A percentile compares a stretch with the other conserved stretches of the same genome.
Conservation (phyloP, 2,329 filamentous ascomycete species). For the Geosmithia putterillii region DNA sequence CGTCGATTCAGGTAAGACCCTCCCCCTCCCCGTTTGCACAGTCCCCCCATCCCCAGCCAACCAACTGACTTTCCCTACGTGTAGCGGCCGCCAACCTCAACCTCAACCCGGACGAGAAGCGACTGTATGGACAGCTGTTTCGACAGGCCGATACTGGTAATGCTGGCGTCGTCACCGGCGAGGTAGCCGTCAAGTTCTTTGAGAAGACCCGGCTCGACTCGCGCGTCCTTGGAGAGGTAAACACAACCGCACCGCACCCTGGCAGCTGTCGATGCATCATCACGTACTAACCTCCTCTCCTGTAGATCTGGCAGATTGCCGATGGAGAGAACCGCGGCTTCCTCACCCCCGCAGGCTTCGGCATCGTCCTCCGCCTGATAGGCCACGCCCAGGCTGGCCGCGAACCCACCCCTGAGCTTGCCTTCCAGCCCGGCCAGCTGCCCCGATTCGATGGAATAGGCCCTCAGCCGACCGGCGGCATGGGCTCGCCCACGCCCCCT, state of each 20-base stretch:
- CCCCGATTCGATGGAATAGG: conserved; percentile 72
- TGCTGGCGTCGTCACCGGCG: conserved; percentile 88
- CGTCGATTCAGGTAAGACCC: not conserved
- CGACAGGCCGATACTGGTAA: conserved; percentile 77
- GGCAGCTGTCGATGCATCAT: too few relatives aligned
- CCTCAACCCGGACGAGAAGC: conserved; percentile 83
- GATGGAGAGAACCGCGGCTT: conserved; percentile 94
- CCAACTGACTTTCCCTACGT: not conserved
- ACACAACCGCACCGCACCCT: too few relatives aligned
- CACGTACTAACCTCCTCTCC: not conserved
- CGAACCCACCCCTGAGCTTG: conserved; percentile 69
- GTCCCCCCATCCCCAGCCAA: not conserved
- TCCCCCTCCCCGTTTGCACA: not conserved
- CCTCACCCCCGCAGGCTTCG: conserved; percentile 84
- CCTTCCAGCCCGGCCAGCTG: conserved; percentile 74
- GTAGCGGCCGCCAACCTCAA: conserved; percentile 60
- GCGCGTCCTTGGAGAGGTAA: conserved; percentile 74
- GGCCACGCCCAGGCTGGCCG: conserved; percentile 87
- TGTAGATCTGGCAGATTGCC: conserved; percentile 95
- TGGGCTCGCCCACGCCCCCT: conserved; percentile 27
- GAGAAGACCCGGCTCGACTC: conserved; percentile 87
- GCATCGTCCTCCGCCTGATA: conserved; percentile 84
- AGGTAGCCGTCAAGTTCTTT: conserved; percentile 94
- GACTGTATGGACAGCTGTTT: conserved; percentile 86
- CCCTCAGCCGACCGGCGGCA: conserved; percentile 12